Conservation (phyloP, 2,329 filamentous ascomycete species). For the Hypoxylon sp. region DNA sequence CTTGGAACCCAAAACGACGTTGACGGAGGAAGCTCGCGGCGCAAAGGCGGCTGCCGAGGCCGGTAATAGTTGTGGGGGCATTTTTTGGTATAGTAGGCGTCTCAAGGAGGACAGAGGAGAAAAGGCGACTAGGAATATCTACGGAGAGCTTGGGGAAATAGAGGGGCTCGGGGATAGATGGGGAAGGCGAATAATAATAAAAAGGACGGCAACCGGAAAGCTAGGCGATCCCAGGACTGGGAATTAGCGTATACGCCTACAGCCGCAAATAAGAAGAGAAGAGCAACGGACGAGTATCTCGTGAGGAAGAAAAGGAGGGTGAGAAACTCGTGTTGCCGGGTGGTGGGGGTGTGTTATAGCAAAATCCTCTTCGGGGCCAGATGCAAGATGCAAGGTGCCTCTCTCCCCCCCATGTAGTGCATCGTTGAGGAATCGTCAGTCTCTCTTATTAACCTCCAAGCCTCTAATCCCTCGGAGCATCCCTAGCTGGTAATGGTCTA, state of each 20-base stretch:
- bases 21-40: constrained; percentile 88
- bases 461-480: constrained; percentile 36
- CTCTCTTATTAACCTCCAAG: constrained; percentile 14
- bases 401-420: constrained; percentile 21
- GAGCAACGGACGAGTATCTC: constrained; percentile 69
- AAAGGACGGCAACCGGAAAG: constrained; percentile 59
- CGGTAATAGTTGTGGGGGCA: constrained; percentile 94
- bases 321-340: constrained; percentile 60
- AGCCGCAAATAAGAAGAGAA: constrained; percentile 69
- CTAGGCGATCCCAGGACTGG: constrained; percentile 67
- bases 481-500: constrained; percentile 34
- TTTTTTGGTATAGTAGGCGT: constrained; percentile 57
- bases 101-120: constrained; percentile 37
- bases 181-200: constrained; percentile 58
- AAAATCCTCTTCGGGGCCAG: constrained; percentile 29
- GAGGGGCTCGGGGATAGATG: constrained; percentile 48
- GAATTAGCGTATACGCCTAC: constrained; percentile 72
- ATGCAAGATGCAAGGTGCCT: constrained; percentile 15
- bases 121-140: constrained; percentile 50
- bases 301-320: constrained; percentile 64
- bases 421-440: constrained; percentile 21
- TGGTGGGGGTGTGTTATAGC: constrained; percentile 63
- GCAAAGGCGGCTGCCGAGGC: constrained; percentile 97
- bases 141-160: constrained; percentile 44
- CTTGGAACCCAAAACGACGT: constrained; percentile 91